phyloP scores from a whole-genome alignment of 2,329 filamentous ascomycete genomes.

The Metarhizium robertsii region DNA sequence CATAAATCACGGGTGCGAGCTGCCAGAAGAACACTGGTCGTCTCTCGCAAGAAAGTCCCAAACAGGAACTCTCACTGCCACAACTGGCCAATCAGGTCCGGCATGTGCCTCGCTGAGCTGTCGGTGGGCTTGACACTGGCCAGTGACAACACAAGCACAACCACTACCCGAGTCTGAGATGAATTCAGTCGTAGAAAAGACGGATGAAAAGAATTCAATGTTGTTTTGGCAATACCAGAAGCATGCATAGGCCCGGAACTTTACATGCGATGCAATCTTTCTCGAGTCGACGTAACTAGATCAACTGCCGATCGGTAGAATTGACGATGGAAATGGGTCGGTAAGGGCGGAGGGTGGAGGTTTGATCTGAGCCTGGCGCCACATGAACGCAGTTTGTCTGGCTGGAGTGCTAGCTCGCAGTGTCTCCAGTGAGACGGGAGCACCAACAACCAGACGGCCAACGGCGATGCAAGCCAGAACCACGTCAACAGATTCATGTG shows the following conservation, averaged over 20 bases:
- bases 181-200: no score
- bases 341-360: neutral
- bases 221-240: neutral
- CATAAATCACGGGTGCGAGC: neutral
- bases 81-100: slow-evolving; percentile 1
- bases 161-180: neutral
- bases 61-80: slow-evolving; percentile 2
- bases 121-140: neutral
- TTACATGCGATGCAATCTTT: neutral
- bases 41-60: slow-evolving; percentile 3
- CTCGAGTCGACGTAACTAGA: neutral
- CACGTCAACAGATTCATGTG: no score
- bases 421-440: neutral
- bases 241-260: neutral
- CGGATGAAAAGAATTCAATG: neutral
- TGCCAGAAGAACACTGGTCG: neutral
- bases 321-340: neutral
- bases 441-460: neutral
- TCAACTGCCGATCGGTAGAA: neutral
- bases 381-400: neutral
- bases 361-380: neutral
- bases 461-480: neutral
- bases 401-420: neutral
- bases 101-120: neutral
- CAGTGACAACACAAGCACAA: neutral